These are phyloP conservation scores for Diophrys sp. DNA, from an alignment of 73 alveolate genomes.

Conservation along the genomic window DNA sequence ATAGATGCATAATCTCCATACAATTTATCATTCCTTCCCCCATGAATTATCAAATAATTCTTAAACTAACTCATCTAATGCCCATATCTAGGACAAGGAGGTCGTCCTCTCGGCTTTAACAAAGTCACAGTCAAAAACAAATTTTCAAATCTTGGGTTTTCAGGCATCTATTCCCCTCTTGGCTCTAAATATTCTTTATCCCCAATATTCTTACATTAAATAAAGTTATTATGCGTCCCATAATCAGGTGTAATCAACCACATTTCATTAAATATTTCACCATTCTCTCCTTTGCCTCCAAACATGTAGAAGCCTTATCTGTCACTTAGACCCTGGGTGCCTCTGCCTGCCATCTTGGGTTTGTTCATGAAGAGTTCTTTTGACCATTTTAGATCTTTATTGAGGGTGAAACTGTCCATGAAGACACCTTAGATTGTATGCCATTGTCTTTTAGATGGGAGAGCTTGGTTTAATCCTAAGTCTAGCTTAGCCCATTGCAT, in stretches of 20 bases:
- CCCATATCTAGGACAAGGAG: not conserved
- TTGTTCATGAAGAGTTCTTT: not conserved
- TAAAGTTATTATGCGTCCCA: not conserved
- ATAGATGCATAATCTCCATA: not conserved
- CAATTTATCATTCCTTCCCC: conserved; percentile 12
- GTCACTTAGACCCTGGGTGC: not conserved
- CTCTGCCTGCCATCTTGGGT: not conserved
- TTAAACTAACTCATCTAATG: not conserved
- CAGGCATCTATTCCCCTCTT: not conserved
- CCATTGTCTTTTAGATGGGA: too few relatives aligned
- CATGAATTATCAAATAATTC: conserved; percentile 6
- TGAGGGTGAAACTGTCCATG: not conserved
- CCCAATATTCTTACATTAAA: not conserved
- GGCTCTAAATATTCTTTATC: not conserved
- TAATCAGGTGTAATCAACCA: not conserved
- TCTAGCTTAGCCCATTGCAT: conserved; percentile 17
- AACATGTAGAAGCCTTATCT: not conserved
- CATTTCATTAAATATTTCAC: not conserved
- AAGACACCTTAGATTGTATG: not conserved
- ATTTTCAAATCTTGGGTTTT: not conserved
- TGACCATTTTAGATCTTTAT: not conserved
- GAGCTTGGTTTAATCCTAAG: not conserved
- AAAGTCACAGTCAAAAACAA: not conserved
- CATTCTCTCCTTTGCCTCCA: not conserved
- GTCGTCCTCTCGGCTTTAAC: not conserved